Evolutionary conservation across 2,329 filamentous ascomycete genomes (phyloP).

Genomic region (Fusarium nematophilum): DNA sequence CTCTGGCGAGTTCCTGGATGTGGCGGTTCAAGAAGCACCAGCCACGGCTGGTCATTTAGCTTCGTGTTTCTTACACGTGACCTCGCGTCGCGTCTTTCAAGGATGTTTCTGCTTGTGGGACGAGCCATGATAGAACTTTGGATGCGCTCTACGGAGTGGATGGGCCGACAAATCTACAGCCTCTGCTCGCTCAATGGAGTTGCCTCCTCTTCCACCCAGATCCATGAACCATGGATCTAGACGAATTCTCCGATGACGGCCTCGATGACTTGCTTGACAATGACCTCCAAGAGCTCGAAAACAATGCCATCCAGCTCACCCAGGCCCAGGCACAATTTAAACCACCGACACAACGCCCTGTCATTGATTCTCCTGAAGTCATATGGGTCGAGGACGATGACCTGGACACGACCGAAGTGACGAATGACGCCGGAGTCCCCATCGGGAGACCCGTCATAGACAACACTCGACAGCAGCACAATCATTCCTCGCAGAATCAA

Average conservation of each 20-base stretch:
- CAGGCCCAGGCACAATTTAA: conserved; percentile 51
- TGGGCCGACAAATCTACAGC: conserved; percentile 7
- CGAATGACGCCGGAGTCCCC: conserved; percentile 58
- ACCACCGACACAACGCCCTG: conserved; percentile 35
- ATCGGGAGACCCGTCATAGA: conserved; percentile 51
- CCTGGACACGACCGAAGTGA: conserved; percentile 68
- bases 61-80: conserved; percentile 41
- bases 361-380: conserved; percentile 49
- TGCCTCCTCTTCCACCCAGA: not conserved
- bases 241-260: conserved; percentile 73
- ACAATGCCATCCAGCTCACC: conserved; percentile 71
- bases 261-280: conserved; percentile 70
- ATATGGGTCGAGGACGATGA: conserved; percentile 67
- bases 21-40: not conserved
- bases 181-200: conserved; percentile 38
- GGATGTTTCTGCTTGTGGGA: conserved; percentile 9
- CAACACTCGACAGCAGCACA: conserved; percentile 50
- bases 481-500: conserved; percentile 40
- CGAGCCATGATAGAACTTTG: conserved; percentile 11
- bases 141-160: not conserved
- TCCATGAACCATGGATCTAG: conserved; percentile 53
- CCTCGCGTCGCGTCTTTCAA: conserved; percentile 43
- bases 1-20: not conserved
- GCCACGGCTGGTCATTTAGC: conserved; percentile 14
- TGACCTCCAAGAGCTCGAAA: conserved; percentile 71